These are phyloP conservation scores for Boletus smithii DNA, from an alignment of 1,284 basidiomycete genomes.

Conservation along the genomic window DNA sequence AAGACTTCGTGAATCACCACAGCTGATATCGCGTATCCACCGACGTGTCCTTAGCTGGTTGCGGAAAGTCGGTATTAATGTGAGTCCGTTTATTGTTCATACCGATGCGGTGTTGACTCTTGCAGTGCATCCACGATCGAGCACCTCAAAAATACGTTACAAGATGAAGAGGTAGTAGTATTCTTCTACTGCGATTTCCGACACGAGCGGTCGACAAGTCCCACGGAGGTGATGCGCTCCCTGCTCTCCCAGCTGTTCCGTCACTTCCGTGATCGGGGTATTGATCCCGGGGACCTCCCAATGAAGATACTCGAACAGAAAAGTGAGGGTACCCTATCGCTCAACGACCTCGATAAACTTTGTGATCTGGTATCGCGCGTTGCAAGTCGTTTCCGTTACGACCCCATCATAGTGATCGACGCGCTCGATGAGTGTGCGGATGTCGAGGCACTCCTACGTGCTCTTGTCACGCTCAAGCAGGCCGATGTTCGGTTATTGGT, in stretches of 20 bases:
- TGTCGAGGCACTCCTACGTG: neutral
- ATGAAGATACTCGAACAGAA: constrained; percentile 1
- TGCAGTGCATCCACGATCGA: constrained; percentile 3
- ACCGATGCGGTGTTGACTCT: neutral
- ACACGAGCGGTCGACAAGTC: neutral
- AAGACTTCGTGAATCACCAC: too few relatives aligned
- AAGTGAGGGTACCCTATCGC: neutral
- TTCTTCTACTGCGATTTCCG: constrained; percentile 2
- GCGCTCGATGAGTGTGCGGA: constrained; percentile 1
- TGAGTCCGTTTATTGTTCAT: neutral
- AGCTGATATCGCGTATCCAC: neutral
- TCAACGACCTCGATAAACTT: neutral
- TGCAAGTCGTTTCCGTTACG: neutral
- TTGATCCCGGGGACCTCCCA: neutral
- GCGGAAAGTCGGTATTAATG: constrained; percentile 2
- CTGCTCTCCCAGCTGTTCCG: neutral
- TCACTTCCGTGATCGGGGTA: neutral
- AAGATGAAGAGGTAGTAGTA: neutral
- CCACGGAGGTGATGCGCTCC: neutral
- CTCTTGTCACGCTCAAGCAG: neutral
- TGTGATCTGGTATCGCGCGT: neutral
- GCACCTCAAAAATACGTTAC: neutral
- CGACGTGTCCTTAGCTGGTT: neutral
- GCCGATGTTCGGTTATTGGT: constrained; percentile 1
- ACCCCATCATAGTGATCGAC: neutral